Evolutionary conservation across 2,329 filamentous ascomycete species (phyloP).

Genomic region (Rasamsonia emersonii): DNA sequence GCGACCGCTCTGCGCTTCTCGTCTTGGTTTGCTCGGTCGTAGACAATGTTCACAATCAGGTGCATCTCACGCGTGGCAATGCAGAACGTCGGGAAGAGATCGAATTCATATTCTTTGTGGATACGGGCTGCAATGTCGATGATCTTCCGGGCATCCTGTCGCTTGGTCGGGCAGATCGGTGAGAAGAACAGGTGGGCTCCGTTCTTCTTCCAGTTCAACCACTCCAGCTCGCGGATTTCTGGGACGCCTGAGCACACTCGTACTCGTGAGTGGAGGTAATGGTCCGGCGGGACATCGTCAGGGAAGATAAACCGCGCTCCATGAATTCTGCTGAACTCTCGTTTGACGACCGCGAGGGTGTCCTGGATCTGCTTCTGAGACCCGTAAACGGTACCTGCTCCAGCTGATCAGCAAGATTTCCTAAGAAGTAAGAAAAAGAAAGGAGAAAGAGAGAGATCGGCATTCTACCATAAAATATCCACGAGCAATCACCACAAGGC

Average conservation of each 20-base stretch:
- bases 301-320: constrained; percentile 25
- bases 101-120: constrained; percentile 13
- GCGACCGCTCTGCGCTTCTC: constrained; percentile 16
- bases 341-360: constrained; percentile 17
- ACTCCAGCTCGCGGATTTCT: constrained; percentile 22
- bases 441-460: background rate
- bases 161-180: constrained; percentile 26
- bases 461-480: constrained; percentile 20
- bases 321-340: constrained; percentile 18
- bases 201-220: constrained; percentile 27
- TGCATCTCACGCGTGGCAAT: constrained; percentile 23
- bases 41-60: constrained; percentile 27
- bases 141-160: constrained; percentile 20
- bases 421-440: background rate
- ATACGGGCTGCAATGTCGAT: constrained; percentile 18
- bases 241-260: constrained; percentile 19
- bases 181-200: constrained; percentile 25
- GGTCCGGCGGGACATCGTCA: constrained; percentile 18
- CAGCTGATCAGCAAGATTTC: background rate
- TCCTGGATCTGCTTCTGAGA: constrained; percentile 15
- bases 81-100: constrained; percentile 16
- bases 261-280: constrained; percentile 21
- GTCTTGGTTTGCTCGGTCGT: constrained; percentile 17
- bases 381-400: constrained; percentile 18
- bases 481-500: constrained; percentile 19